A percentile compares a stretch with the other conserved stretches of the same genome.
phyloP scores from a whole-genome alignment of 2,329 filamentous ascomycete genomes.

The Thermothelomyces thermophilus region DNA sequence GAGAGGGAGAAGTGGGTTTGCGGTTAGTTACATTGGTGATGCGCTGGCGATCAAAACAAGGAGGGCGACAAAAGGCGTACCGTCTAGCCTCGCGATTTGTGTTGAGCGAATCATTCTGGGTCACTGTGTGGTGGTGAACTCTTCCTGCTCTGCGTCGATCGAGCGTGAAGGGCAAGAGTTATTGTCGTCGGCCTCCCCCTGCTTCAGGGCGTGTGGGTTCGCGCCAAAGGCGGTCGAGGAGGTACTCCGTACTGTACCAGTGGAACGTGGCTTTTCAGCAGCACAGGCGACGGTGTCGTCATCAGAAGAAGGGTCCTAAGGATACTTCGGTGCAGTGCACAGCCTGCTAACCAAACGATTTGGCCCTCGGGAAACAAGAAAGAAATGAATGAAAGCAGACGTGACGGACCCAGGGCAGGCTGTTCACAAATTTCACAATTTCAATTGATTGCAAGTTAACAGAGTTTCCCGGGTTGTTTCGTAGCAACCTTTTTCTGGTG shows the following conservation, averaged over 20 bases:
- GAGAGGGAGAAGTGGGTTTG: conserved; percentile 5
- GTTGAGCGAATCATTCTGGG: conserved; percentile 77
- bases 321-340: no score
- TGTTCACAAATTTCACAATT: no score
- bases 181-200: no score
- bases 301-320: background rate
- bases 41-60: conserved; percentile 1
- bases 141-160: background rate
- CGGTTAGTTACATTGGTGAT: background rate
- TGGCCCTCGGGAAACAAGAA: no score
- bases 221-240: no score
- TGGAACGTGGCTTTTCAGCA: conserved; percentile 19
- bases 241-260: background rate
- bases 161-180: background rate
- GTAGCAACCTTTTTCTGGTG: no score
- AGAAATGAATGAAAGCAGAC: no score
- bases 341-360: no score
- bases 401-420: no score
- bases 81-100: conserved; percentile 89
- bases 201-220: no score
- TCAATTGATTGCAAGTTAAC: no score
- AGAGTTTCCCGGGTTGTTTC: background rate
- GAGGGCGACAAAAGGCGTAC: conserved; percentile 37
- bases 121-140: conserved; percentile 7
- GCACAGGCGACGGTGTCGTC: conserved; percentile 2